phyloP scores from a whole-genome alignment of 2,329 filamentous ascomycete species.

The Ceratocystis alfenasii region DNA sequence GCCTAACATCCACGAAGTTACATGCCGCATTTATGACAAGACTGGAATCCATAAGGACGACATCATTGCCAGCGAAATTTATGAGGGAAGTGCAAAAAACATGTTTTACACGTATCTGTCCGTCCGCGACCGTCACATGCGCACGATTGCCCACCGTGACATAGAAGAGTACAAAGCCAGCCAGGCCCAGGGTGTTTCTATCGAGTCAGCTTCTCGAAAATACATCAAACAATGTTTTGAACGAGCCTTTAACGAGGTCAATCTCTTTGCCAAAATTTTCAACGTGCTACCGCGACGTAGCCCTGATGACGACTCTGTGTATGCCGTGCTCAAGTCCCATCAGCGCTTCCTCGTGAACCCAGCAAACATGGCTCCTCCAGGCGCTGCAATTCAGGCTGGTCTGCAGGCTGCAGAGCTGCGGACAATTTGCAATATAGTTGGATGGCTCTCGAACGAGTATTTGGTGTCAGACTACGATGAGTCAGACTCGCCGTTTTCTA shows the following conservation, averaged over 20 bases:
- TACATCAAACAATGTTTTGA: constrained; percentile 50
- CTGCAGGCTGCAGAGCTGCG: constrained; percentile 39
- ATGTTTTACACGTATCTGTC: constrained; percentile 44
- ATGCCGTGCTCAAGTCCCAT: constrained; percentile 38
- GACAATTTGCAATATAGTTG: constrained; percentile 43
- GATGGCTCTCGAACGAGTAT: constrained; percentile 48
- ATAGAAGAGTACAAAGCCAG: constrained; percentile 40
- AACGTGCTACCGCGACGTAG: constrained; percentile 44
- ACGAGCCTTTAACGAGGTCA: constrained; percentile 43
- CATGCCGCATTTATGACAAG: constrained; percentile 41
- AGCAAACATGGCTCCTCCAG: constrained; percentile 43
- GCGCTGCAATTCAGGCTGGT: constrained; percentile 38
- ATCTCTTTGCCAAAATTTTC: constrained; percentile 44
- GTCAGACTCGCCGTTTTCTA: constrained; percentile 41
- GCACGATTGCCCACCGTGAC: constrained; percentile 42
- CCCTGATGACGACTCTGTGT: constrained; percentile 39
- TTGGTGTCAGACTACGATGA: constrained; percentile 45
- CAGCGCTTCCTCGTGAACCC: constrained; percentile 42
- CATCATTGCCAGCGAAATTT: constrained; percentile 39
- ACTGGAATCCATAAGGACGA: constrained; percentile 36
- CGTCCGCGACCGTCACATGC: constrained; percentile 43
- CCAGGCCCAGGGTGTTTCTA: constrained; percentile 38
- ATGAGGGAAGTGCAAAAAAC: constrained; percentile 42
- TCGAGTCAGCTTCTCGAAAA: constrained; percentile 46
- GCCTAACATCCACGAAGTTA: constrained; percentile 43